Evolutionary conservation across 768 basidiomycete species (phyloP).

Genomic region (Obba rivulosa): DNA sequence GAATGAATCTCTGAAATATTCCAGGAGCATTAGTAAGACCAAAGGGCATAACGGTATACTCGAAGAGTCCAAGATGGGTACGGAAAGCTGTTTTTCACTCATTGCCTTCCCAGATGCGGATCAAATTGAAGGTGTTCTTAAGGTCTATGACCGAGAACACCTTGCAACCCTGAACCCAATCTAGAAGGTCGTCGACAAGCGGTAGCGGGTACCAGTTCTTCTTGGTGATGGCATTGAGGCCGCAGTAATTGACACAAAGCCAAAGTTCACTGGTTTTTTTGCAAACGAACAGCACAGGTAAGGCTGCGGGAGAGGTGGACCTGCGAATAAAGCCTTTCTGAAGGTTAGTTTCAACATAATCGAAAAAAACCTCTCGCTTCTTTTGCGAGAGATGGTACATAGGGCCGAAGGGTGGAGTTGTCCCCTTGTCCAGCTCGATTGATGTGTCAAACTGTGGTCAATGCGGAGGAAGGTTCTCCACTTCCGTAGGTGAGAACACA

Average conservation of each 20-base stretch:
- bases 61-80: slow-evolving; percentile 30
- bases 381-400: slow-evolving; percentile 19
- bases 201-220: slow-evolving; percentile 31
- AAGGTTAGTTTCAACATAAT: slow-evolving; percentile 33
- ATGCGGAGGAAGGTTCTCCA: slow-evolving; percentile 5
- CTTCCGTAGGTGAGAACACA: slow-evolving; percentile 6
- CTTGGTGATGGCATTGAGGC: slow-evolving; percentile 28
- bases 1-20: slow-evolving; percentile 13
- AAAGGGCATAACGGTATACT: slow-evolving; percentile 31
- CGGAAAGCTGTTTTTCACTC: slow-evolving; percentile 37
- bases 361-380: slow-evolving; percentile 29
- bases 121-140: slow-evolving; percentile 33
- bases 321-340: slow-evolving; percentile 24
- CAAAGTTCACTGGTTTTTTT: slow-evolving; percentile 21
- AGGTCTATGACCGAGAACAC: slow-evolving; percentile 37
- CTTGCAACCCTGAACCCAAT: slow-evolving; percentile 13
- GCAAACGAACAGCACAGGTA: slow-evolving; percentile 23
- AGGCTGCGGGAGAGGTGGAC: slow-evolving; percentile 20
- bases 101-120: slow-evolving; percentile 32
- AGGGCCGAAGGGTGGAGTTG: slow-evolving; percentile 20
- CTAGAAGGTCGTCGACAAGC: slow-evolving; percentile 26
- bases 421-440: slow-evolving; percentile 27
- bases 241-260: slow-evolving; percentile 22
- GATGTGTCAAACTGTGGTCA: slow-evolving; percentile 4
- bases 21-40: slow-evolving; percentile 22